Conservation (phyloP, 2,329 filamentous ascomycete species). For the Fonsecaea multimorphosa region DNA sequence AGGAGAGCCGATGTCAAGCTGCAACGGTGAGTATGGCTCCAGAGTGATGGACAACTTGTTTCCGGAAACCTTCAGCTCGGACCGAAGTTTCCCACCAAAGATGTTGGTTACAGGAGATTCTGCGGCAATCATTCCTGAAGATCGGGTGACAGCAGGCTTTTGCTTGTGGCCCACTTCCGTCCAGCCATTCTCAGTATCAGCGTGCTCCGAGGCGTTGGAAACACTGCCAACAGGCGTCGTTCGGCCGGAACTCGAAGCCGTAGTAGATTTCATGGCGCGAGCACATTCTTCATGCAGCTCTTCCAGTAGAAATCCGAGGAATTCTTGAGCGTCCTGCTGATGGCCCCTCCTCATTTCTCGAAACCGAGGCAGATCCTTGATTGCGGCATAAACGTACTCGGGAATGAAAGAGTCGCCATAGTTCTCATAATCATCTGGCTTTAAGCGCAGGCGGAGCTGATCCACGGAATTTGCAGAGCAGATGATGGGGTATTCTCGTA, state of each 20-base stretch:
- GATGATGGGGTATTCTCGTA: slow-evolving; percentile 87
- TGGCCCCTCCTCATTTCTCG: slow-evolving; percentile 92
- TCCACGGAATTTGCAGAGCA: slow-evolving; percentile 77
- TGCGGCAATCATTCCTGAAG: slow-evolving; percentile 73
- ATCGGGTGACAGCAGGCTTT: slow-evolving; percentile 81
- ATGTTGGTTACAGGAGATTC: slow-evolving; percentile 91
- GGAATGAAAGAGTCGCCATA: slow-evolving; percentile 91
- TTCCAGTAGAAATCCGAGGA: slow-evolving; percentile 89
- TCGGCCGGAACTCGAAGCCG: slow-evolving; percentile 51
- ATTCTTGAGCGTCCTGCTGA: slow-evolving; percentile 97
- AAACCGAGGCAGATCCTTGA: slow-evolving; percentile 84
- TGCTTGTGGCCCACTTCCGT: slow-evolving; percentile 93
- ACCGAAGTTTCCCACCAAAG: slow-evolving; percentile 88
- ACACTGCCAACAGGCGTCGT: slow-evolving; percentile 51
- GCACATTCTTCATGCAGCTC: slow-evolving; percentile 92
- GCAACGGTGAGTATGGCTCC: slow-evolving; percentile 91
- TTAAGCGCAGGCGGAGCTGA: slow-evolving; percentile 74
- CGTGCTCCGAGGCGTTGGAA: slow-evolving; percentile 53
- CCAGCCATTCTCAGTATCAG: slow-evolving; percentile 72
- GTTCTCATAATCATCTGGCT: slow-evolving; percentile 82
- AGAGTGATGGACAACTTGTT: slow-evolving; percentile 89
- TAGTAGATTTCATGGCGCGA: slow-evolving; percentile 69
- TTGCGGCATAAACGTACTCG: slow-evolving; percentile 93
- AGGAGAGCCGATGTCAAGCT: slow-evolving; percentile 88
- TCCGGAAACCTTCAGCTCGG: slow-evolving; percentile 84